Percentiles rank a stretch among this genome's conserved stretches.
Conservation (phyloP, 2,329 filamentous ascomycete genomes). For the Orbilia ellipsospora region DNA sequence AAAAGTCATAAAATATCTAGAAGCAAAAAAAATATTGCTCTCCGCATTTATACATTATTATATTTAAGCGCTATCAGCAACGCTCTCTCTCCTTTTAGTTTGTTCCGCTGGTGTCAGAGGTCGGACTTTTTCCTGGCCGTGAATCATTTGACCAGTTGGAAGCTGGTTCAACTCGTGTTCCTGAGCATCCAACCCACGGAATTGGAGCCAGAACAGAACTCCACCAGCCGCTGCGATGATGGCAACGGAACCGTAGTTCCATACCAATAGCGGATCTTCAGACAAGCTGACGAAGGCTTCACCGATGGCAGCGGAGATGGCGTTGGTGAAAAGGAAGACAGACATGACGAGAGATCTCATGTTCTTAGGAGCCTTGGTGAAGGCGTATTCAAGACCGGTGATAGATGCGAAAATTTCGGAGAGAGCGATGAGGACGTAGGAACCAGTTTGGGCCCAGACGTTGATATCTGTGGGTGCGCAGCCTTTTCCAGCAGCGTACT, state of each 20-base stretch:
- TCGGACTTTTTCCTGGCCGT: constrained; percentile 31
- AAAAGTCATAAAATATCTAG: background rate
- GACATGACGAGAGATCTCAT: constrained; percentile 79
- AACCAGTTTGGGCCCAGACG: constrained; percentile 70
- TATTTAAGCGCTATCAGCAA: constrained; percentile 28
- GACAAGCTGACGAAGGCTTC: constrained; percentile 74
- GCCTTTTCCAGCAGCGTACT: constrained; percentile 56
- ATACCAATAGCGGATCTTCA: constrained; percentile 74
- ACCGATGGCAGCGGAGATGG: constrained; percentile 76
- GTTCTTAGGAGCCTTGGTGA: constrained; percentile 79
- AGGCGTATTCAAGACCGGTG: constrained; percentile 78
- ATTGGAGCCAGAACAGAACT: constrained; percentile 75
- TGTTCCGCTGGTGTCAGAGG: constrained; percentile 42
- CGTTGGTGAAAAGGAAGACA: constrained; percentile 77
- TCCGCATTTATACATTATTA: background rate
- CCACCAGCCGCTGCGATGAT: constrained; percentile 73
- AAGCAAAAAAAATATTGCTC: background rate
- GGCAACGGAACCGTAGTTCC: constrained; percentile 76
- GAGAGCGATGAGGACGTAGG: constrained; percentile 66
- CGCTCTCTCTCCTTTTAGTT: constrained; percentile 30
- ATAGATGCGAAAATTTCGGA: constrained; percentile 70
- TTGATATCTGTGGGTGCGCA: constrained; percentile 70
- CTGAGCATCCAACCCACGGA: constrained; percentile 72
- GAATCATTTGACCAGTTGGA: constrained; percentile 57
- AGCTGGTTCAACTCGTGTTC: constrained; percentile 78